phyloP scores from a whole-genome alignment of 2,329 filamentous ascomycete species.

The Trichoderma gracile region DNA sequence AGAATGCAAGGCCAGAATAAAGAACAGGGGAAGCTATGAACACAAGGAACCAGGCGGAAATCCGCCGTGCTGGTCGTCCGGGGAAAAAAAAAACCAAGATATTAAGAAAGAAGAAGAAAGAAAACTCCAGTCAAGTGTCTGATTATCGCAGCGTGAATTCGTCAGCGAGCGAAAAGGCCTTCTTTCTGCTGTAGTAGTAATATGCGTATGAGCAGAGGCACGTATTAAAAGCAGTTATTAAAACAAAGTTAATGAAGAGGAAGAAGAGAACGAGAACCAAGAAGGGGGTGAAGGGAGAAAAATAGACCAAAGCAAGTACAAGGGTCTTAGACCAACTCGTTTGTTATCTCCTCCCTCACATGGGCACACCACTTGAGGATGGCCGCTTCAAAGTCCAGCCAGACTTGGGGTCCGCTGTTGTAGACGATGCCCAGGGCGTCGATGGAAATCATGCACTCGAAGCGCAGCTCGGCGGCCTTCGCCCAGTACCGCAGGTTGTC shows the following conservation, averaged over 20 bases:
- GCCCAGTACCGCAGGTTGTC: constrained; percentile 96
- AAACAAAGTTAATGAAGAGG: neutral
- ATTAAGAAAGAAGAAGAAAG: neutral
- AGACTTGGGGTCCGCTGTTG: constrained; percentile 66
- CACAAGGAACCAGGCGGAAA: neutral
- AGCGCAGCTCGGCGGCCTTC: constrained; percentile 92
- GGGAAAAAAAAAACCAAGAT: no score
- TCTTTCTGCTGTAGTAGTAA: constrained; percentile 18
- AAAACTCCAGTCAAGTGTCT: constrained; percentile 23
- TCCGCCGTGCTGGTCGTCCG: neutral
- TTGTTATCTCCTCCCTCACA: constrained; percentile 79
- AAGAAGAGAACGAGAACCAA: constrained; percentile 2
- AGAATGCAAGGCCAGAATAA: neutral
- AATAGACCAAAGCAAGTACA: constrained; percentile 17
- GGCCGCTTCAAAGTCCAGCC: constrained; percentile 80
- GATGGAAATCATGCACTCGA: constrained; percentile 80
- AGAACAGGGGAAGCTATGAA: neutral
- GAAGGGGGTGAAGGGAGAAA: neutral
- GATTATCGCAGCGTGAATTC: constrained; percentile 24
- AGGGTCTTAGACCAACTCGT: constrained; percentile 52
- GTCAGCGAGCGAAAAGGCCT: constrained; percentile 13
- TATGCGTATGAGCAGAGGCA: constrained; percentile 20
- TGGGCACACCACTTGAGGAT: constrained; percentile 79
- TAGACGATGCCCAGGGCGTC: constrained; percentile 87
- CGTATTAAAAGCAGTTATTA: constrained; percentile 21